Conservation (phyloP, 2,329 filamentous ascomycete species). For the Sporothrix curviconia region DNA sequence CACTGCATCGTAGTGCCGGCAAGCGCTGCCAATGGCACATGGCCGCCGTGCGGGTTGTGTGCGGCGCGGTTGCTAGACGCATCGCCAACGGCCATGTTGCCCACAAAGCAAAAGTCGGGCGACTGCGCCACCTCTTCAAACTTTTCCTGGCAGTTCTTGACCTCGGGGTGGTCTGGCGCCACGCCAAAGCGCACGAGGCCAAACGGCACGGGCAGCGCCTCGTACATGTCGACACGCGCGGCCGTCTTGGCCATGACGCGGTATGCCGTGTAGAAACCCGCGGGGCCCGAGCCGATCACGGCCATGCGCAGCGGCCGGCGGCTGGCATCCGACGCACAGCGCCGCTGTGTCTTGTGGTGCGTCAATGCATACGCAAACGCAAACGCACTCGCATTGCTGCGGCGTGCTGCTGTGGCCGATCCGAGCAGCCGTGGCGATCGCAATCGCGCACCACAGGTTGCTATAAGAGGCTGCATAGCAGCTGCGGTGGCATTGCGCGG, state of each 20-base stretch:
- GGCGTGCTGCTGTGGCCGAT: not conserved
- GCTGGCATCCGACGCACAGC: conserved; percentile 23
- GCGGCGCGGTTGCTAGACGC: conserved; percentile 30
- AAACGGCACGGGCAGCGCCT: conserved; percentile 85
- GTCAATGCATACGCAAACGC: no score
- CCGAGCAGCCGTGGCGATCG: not conserved
- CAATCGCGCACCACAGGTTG: conserved; percentile 7
- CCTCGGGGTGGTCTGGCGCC: conserved; percentile 96
- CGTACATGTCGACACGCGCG: conserved; percentile 88
- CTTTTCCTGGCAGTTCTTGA: conserved; percentile 97
- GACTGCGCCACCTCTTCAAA: conserved; percentile 83
- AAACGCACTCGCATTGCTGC: no score
- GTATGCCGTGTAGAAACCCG: conserved; percentile 91
- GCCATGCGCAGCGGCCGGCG: conserved; percentile 62
- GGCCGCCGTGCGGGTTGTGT: conserved; percentile 35
- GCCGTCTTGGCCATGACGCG: conserved; percentile 71
- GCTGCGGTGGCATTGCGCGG: not conserved
- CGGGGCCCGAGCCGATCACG: conserved; percentile 86
- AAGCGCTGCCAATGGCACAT: conserved; percentile 60
- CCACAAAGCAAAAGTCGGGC: conserved; percentile 80
- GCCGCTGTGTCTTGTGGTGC: not conserved
- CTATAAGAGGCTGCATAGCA: conserved; percentile 12
- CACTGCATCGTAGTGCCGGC: conserved; percentile 85
- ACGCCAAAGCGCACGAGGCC: conserved; percentile 91
- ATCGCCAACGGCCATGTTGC: conserved; percentile 73